Percentiles rank a stretch among this genome's conserved stretches.
Conservation (phyloP, 495 filamentous ascomycete species). For the Penicillium paxilli region DNA sequence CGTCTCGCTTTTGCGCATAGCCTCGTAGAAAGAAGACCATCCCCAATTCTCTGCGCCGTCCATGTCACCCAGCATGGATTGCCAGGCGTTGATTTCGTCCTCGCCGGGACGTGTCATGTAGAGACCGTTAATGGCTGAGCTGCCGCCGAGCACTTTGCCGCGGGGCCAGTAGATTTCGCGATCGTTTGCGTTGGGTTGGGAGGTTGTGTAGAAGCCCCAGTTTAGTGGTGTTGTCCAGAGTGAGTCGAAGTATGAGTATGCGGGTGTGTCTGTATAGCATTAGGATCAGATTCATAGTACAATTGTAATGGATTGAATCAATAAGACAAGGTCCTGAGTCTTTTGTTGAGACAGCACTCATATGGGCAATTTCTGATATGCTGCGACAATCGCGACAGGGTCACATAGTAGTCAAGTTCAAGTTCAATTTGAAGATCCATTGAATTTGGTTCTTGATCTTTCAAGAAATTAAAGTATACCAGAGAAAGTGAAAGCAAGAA, state of each 20-base stretch:
- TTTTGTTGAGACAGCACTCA: too few species aligned
- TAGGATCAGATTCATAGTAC: too few species aligned
- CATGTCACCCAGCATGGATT: constrained; percentile 32
- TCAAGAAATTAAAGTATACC: too few species aligned
- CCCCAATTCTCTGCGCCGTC: constrained; percentile 34
- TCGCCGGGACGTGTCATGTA: constrained; percentile 37
- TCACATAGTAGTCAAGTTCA: not conserved
- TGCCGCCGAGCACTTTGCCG: constrained; percentile 44
- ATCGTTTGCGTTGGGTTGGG: constrained; percentile 32
- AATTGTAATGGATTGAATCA: too few species aligned
- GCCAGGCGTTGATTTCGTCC: constrained; percentile 34
- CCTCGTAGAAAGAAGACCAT: constrained; percentile 34
- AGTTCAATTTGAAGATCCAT: not conserved
- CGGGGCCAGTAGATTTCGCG: constrained; percentile 34
- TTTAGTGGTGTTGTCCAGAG: constrained; percentile 39
- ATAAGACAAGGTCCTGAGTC: too few species aligned
- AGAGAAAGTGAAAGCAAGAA: too few species aligned
- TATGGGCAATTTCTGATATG: too few species aligned
- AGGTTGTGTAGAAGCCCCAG: constrained; percentile 34
- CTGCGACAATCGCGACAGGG: not conserved
- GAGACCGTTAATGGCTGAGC: constrained; percentile 37
- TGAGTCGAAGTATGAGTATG: constrained; percentile 34
- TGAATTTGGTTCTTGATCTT: too few species aligned
- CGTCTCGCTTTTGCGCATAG: constrained; percentile 41
- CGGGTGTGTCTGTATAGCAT: constrained; percentile 31